Evolutionary conservation across 352 stramenopile species (phyloP).

Genomic region (Lagenidium giganteum): DNA sequence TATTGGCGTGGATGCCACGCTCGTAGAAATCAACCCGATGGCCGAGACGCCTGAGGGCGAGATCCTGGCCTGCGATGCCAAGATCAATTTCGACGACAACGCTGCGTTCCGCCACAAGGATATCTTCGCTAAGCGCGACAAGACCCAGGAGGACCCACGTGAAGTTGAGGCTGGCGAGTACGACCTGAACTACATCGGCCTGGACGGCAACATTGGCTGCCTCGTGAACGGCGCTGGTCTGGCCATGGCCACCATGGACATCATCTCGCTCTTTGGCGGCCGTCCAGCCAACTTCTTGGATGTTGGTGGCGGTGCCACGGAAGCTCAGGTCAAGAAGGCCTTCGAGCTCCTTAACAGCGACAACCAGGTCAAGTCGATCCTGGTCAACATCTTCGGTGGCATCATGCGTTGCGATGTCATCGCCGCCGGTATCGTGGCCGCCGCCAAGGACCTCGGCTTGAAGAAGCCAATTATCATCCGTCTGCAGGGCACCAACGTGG

Average conservation of each 20-base stretch:
- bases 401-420: slow-evolving; percentile 99
- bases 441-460: slow-evolving; percentile 94
- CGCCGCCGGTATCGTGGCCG: slow-evolving; percentile 94
- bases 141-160: slow-evolving; percentile 93
- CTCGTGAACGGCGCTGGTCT: slow-evolving; percentile 99
- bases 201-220: slow-evolving; percentile 99
- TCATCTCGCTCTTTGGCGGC: slow-evolving; percentile 98
- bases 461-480: slow-evolving; percentile 98
- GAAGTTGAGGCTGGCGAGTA: slow-evolving; percentile 93
- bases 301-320: slow-evolving; percentile 93
- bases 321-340: slow-evolving; percentile 87
- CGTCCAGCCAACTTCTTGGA: slow-evolving; percentile 99
- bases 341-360: slow-evolving; percentile 89
- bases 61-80: slow-evolving; percentile 96
- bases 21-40: slow-evolving; percentile 99
- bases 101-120: slow-evolving; percentile 96
- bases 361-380: slow-evolving; percentile 95
- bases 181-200: slow-evolving; percentile 99
- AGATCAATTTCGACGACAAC: slow-evolving; percentile 99
- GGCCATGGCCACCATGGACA: slow-evolving; percentile 99
- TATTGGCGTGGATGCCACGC: slow-evolving; percentile 93
- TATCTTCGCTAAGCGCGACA: slow-evolving; percentile 88
- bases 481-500: slow-evolving; percentile 97
- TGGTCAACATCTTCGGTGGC: slow-evolving; percentile 99
- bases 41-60: slow-evolving; percentile 93